Conservation (phyloP, 805 yeast species). For the Debaryomyces hansenii region DNA sequence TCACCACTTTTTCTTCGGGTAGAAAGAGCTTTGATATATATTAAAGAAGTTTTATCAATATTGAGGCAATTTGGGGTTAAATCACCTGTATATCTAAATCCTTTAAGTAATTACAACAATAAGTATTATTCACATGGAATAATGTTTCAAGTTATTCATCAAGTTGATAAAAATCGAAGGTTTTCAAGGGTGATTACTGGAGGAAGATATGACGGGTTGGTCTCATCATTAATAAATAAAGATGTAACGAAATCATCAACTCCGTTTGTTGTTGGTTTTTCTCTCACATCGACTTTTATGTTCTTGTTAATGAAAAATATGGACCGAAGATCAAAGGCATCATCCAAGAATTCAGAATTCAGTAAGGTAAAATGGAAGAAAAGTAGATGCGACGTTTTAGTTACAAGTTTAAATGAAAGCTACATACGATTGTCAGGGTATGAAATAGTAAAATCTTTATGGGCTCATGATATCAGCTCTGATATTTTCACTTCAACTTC, state of each 20-base stretch:
- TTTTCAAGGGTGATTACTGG: constrained; percentile 76
- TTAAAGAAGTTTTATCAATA: constrained; percentile 57
- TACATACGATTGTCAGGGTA: constrained; percentile 61
- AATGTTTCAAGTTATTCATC: constrained; percentile 84
- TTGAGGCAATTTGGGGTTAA: constrained; percentile 60
- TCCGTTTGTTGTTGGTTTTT: constrained; percentile 77
- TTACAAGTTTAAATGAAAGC: constrained; percentile 64
- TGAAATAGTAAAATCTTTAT: constrained; percentile 60
- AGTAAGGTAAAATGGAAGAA: constrained; percentile 24
- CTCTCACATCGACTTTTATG: constrained; percentile 56
- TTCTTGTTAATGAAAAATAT: constrained; percentile 36
- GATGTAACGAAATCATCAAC: constrained; percentile 23
- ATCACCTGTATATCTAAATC: constrained; percentile 63
- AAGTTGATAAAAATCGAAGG: constrained; percentile 50
- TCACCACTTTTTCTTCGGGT: constrained; percentile 62
- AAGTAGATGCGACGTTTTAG: constrained; percentile 75
- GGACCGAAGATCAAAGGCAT: constrained; percentile 12
- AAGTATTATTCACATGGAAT: constrained; percentile 77
- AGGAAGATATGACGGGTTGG: constrained; percentile 83
- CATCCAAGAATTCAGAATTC: constrained; percentile 16
- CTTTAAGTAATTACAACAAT: constrained; percentile 80
- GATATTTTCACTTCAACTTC: constrained; percentile 48
- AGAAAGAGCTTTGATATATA: constrained; percentile 61
- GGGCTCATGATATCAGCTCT: constrained; percentile 79
- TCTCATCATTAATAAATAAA: constrained; percentile 61